Percentiles rank a stretch among this genome's conserved stretches.
Conservation (phyloP, 441 rosid genomes). For the Adansonia gregorii region DNA sequence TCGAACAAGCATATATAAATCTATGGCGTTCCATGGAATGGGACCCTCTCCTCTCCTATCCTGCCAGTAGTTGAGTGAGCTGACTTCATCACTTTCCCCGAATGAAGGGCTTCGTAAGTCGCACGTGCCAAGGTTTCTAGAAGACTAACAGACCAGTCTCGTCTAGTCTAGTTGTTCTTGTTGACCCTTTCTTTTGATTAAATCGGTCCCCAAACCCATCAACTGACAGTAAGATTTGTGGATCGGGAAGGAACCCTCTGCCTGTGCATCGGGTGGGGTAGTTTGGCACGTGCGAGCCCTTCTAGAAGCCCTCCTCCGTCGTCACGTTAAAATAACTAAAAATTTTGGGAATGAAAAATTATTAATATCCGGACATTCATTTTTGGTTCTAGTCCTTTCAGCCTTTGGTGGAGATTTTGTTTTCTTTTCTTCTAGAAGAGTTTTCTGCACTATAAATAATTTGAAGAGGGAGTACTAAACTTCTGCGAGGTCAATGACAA, state of each 20-base stretch:
- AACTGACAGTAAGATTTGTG: background rate
- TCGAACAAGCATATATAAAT: background rate
- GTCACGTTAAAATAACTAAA: background rate
- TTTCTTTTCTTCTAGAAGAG: no score
- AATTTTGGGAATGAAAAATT: background rate
- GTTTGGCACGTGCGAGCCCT: background rate
- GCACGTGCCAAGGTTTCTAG: background rate
- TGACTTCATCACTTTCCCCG: background rate
- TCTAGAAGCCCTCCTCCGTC: background rate
- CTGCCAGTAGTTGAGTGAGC: background rate
- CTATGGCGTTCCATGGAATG: no score
- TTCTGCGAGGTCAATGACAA: no score
- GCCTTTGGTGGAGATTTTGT: no score
- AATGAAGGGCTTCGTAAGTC: background rate
- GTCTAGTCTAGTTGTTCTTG: no score
- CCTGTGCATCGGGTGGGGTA: background rate
- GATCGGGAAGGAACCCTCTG: background rate
- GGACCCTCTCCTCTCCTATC: no score
- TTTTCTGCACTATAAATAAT: no score
- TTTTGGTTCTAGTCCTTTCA: background rate
- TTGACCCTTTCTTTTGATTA: no score
- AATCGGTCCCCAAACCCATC: background rate
- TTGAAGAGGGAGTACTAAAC: no score
- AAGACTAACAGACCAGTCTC: background rate
- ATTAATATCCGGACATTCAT: background rate